phyloP scores from a whole-genome alignment of 2,329 filamentous ascomycete genomes.

The Cladosporium sp. region DNA sequence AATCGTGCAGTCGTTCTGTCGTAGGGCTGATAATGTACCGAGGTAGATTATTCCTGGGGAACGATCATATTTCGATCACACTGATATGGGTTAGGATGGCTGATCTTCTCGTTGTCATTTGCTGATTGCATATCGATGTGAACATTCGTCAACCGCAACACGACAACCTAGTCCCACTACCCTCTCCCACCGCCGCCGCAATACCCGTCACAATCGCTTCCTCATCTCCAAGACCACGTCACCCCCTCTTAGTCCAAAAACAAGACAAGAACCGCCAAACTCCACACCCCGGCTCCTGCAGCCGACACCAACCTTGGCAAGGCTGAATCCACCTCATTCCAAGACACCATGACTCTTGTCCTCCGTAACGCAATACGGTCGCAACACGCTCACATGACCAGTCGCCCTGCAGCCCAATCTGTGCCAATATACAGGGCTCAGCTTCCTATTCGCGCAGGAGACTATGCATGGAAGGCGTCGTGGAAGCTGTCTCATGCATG shows the following conservation, averaged over 20 bases:
- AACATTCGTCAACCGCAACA: background rate
- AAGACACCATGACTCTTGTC: conserved; percentile 4
- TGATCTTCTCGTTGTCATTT: background rate
- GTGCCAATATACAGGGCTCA: background rate
- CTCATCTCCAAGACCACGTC: conserved; percentile 6
- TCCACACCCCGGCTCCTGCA: conserved; percentile 16
- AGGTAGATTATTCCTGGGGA: background rate
- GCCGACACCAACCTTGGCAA: conserved; percentile 5
- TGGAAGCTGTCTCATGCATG: conserved; percentile 9
- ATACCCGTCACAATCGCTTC: conserved; percentile 8
- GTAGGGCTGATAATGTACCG: conserved; percentile 12
- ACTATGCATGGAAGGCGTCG: conserved; percentile 9
- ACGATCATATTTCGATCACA: background rate
- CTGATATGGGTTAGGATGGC: background rate
- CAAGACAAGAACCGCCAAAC: conserved; percentile 10
- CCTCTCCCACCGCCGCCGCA: background rate
- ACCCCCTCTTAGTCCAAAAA: background rate
- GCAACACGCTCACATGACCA: conserved; percentile 3
- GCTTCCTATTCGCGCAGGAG: background rate
- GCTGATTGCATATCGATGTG: background rate
- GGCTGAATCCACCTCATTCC: conserved; percentile 1
- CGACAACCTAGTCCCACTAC: background rate
- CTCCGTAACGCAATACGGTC: background rate
- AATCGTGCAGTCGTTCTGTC: background rate
- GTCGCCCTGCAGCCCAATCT: background rate